These are phyloP conservation scores for Lipomyces lipofer DNA, from an alignment of 805 yeast genomes.

Conservation along the genomic window DNA sequence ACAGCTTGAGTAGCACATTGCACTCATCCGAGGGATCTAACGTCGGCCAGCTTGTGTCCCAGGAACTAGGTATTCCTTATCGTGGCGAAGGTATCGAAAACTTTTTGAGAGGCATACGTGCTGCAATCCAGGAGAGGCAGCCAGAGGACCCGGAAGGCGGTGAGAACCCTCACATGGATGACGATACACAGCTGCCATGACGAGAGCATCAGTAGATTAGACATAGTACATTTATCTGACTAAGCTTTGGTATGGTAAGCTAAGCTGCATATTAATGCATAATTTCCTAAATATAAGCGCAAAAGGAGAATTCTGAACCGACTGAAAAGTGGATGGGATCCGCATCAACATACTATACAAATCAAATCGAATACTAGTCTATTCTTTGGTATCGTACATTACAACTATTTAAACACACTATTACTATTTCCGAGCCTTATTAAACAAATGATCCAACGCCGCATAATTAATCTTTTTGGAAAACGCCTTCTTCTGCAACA, in stretches of 20 bases:
- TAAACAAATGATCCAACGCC: constrained; percentile 56
- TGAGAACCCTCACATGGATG: not conserved
- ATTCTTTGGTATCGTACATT: too few species aligned
- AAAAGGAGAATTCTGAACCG: not conserved
- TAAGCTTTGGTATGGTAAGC: not conserved
- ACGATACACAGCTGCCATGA: not conserved
- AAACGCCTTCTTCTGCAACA: constrained; percentile 72
- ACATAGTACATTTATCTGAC: not conserved
- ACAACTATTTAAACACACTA: too few species aligned
- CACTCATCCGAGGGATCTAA: constrained; percentile 44
- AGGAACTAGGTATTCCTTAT: constrained; percentile 51
- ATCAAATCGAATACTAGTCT: too few species aligned
- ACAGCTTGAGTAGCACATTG: constrained; percentile 48
- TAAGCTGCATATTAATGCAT: not conserved
- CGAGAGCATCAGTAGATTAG: not conserved
- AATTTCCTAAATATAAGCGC: not conserved
- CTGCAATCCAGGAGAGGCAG: constrained; percentile 11
- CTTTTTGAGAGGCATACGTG: constrained; percentile 49
- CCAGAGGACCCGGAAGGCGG: not conserved
- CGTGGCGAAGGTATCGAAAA: constrained; percentile 57
- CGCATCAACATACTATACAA: too few species aligned
- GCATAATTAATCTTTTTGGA: constrained; percentile 90
- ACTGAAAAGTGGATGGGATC: not conserved
- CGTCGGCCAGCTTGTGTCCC: constrained; percentile 50
- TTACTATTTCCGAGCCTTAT: constrained; percentile 11